phyloP scores from a whole-genome alignment of 352 stramenopile genomes.

The Pythium phragmiticola region DNA sequence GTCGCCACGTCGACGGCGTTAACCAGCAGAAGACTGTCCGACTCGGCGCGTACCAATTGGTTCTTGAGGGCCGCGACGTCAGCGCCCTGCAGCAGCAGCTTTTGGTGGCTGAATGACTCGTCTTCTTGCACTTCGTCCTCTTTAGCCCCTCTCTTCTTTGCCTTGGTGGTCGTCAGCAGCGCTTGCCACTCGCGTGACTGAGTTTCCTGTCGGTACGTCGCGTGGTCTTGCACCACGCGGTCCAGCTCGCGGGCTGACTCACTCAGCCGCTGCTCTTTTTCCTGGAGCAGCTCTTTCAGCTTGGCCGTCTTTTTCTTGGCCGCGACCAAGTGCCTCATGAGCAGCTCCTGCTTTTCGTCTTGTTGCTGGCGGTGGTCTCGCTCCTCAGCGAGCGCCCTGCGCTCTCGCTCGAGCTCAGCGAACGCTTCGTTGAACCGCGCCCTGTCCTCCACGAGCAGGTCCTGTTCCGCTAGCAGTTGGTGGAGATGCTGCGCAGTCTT shows the following conservation, averaged over 20 bases:
- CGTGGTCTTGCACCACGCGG: constrained; percentile 29
- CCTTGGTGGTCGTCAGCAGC: constrained; percentile 19
- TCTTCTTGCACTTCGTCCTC: no score
- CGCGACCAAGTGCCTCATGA: constrained; percentile 34
- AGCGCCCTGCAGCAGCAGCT: constrained; percentile 34
- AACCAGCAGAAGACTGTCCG: constrained; percentile 62
- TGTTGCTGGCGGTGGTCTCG: background rate
- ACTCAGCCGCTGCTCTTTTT: constrained; percentile 38
- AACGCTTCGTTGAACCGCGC: constrained; percentile 25
- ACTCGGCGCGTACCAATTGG: constrained; percentile 56
- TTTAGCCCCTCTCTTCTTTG: constrained; percentile 8
- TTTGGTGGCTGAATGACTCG: background rate
- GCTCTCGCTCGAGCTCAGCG: constrained; percentile 24
- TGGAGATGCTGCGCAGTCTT: constrained; percentile 38
- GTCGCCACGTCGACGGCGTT: constrained; percentile 60
- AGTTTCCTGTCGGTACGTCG: constrained; percentile 31
- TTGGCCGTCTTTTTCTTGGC: constrained; percentile 65
- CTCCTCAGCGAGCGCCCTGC: constrained; percentile 29
- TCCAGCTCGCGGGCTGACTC: constrained; percentile 37
- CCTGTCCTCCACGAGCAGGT: constrained; percentile 34
- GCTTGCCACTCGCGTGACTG: constrained; percentile 38
- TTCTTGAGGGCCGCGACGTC: constrained; percentile 56
- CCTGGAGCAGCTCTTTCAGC: constrained; percentile 42
- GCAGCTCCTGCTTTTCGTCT: constrained; percentile 9
- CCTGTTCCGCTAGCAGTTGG: constrained; percentile 33